Evolutionary conservation across 345 rosid genomes (phyloP), one percentile per base, ranked within the genome.

Genomic region (Syzygium aqueum): DNA sequence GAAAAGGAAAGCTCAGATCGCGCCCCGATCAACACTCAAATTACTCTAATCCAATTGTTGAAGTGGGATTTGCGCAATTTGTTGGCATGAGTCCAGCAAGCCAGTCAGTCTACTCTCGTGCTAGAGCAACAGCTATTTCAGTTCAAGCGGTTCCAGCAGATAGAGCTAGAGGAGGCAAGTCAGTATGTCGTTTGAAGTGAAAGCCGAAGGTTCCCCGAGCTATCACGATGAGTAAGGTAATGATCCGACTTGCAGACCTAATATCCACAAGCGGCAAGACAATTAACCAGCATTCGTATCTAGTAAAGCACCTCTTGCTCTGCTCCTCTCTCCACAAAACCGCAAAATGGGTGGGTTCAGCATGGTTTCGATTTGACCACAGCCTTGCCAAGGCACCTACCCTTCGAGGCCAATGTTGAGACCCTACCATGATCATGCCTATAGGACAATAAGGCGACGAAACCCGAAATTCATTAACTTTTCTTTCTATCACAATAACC

Each of bases 11-110:
- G 23, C 78, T 67, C 43, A 8, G 46, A 33, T 11, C 25, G 12
- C 46, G 46, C 46, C 46, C 33, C 8, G 23, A 11, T 17, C 33
- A 17, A 17, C 12, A 67, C 25, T 30, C 43, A 11, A 2, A 17
- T 67, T 33, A 17, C 46, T 33, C 46, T 4, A 19, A 11, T 33
- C 78, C 16, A 30, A 8, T 67, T 0, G 46, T 33, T 10, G 23
- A 67, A 67, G 78, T 8, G 78, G 21, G 43, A 30, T 16, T 8
- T 16, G 78, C 17, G 43, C 8, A 16, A 30, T 67, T 30, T 30
- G 77, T 30, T 28, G 77, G 40, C 77, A 33, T 8, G 12, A 67
- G 6, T 8, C 12, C 0, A 43, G 4, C 23, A 0, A 0, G 23
- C 23, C 78, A 67, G 23, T 33, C 59, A 3, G 27, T 56, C 78